Evolutionary conservation across 768 basidiomycete genomes (phyloP).

Genomic region (Chalciporus sphaerocephalus): DNA sequence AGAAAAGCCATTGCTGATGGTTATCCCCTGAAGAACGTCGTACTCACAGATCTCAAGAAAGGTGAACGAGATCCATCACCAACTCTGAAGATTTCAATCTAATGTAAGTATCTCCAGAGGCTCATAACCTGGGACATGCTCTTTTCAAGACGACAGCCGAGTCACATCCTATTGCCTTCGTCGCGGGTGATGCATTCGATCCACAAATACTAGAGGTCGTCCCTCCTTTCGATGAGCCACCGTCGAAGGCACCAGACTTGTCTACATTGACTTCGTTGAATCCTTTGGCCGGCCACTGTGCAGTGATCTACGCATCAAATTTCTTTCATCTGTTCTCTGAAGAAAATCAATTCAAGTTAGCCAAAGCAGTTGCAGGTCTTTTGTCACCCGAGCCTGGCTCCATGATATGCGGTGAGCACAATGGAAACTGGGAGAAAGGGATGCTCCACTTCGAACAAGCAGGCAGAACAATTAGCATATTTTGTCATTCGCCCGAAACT

Average conservation of each 20-base stretch:
- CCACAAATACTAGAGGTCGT: constrained; percentile 36
- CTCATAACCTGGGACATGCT: constrained; percentile 55
- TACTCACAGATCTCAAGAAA: constrained; percentile 38
- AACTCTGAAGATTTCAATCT: not conserved
- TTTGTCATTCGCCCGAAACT: constrained; percentile 32
- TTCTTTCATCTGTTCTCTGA: constrained; percentile 42
- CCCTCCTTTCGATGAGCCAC: constrained; percentile 27
- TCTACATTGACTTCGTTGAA: constrained; percentile 40
- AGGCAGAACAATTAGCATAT: constrained; percentile 8
- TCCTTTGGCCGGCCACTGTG: constrained; percentile 44
- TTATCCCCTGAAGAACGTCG: constrained; percentile 36
- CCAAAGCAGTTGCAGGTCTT: constrained; percentile 25
- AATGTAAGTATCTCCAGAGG: constrained; percentile 34
- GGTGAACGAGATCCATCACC: constrained; percentile 20
- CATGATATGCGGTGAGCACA: constrained; percentile 30
- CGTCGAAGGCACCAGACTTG: constrained; percentile 28
- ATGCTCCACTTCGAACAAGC: not conserved
- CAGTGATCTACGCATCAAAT: constrained; percentile 46
- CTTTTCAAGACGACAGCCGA: constrained; percentile 54
- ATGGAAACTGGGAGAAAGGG: constrained; percentile 9
- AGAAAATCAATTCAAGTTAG: constrained; percentile 27
- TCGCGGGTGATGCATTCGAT: constrained; percentile 55
- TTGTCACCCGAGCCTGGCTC: constrained; percentile 30
- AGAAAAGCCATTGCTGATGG: constrained; percentile 41
- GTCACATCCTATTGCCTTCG: constrained; percentile 48